phyloP scores from a whole-genome alignment of 2,329 filamentous ascomycete species.

The Torrubiella hemipterigena region DNA sequence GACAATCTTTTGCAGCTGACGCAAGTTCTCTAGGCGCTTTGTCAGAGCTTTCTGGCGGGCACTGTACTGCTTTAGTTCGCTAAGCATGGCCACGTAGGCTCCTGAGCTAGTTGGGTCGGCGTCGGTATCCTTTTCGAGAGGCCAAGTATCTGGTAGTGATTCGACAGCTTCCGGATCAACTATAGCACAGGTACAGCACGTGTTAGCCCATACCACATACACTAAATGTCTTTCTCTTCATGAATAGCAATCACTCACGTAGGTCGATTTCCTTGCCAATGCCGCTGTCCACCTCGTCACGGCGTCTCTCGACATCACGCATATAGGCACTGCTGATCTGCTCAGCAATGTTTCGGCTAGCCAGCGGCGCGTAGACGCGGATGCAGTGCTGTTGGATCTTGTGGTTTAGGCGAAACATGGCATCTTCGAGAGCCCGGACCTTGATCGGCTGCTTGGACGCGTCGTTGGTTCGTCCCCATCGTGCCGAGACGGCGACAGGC shows the following conservation, averaged over 20 bases:
- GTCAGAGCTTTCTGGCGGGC: no score
- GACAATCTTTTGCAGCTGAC: no score
- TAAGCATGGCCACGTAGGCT: no score
- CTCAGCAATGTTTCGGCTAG: slow-evolving; percentile 59
- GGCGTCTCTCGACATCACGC: slow-evolving; percentile 27
- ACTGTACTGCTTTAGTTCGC: no score
- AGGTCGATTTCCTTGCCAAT: slow-evolving; percentile 30
- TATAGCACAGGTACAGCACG: no score
- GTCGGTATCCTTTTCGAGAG: no score
- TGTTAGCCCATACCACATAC: no score
- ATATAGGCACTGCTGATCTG: slow-evolving; percentile 59
- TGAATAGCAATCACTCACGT: slow-evolving; percentile 22
- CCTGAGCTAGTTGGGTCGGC: no score
- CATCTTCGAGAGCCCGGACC: slow-evolving; percentile 42
- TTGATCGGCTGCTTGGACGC: slow-evolving; percentile 27
- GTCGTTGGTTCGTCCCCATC: slow-evolving; percentile 38
- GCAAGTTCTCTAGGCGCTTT: no score
- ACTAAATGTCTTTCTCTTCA: no score
- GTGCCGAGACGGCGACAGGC: slow-evolving; percentile 40
- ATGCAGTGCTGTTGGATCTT: slow-evolving; percentile 51
- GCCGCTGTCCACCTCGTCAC: slow-evolving; percentile 23
- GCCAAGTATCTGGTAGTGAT: no score
- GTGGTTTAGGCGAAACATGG: slow-evolving; percentile 46
- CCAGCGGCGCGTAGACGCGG: slow-evolving; percentile 54
- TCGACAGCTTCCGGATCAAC: no score